These are phyloP conservation scores for Aureobasidium namibiae DNA, from an alignment of 2,329 filamentous ascomycete genomes.

Conservation along the genomic window DNA sequence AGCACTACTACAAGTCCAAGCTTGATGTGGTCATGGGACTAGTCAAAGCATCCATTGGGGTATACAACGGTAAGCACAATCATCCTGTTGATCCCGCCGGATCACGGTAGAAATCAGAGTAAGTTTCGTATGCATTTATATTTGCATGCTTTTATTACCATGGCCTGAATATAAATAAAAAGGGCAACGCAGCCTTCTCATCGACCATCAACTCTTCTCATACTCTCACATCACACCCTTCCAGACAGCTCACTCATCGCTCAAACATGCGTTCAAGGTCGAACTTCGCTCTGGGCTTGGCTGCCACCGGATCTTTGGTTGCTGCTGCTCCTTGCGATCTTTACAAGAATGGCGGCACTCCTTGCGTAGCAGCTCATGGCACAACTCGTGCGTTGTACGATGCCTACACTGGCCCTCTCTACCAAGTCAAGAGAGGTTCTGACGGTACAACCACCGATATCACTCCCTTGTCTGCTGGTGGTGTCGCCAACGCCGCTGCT, in stretches of 20 bases:
- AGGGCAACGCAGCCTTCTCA: not conserved
- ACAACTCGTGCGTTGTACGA: constrained; percentile 57
- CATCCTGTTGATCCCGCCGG: not conserved
- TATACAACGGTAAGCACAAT: not conserved
- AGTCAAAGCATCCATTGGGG: not conserved
- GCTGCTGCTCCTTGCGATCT: constrained; percentile 54
- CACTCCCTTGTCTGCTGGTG: constrained; percentile 47
- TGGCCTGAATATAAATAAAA: not conserved
- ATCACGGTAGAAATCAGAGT: not conserved
- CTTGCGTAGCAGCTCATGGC: constrained; percentile 57
- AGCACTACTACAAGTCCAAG: not conserved
- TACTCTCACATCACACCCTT: not conserved
- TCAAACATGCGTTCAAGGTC: constrained; percentile 1
- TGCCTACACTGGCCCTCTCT: constrained; percentile 45
- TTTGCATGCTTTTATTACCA: not conserved
- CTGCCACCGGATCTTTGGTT: constrained; percentile 32
- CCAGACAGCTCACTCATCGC: not conserved
- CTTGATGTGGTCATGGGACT: not conserved
- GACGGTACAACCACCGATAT: constrained; percentile 43
- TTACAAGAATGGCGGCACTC: constrained; percentile 49
- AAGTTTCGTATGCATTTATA: not conserved
- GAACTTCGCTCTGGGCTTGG: constrained; percentile 19
- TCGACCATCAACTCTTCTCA: not conserved
- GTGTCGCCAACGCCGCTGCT: constrained; percentile 52
- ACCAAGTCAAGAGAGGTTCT: constrained; percentile 52